phyloP scores from a whole-genome alignment of 331 rosid genomes.

The Acacia pycnantha region DNA sequence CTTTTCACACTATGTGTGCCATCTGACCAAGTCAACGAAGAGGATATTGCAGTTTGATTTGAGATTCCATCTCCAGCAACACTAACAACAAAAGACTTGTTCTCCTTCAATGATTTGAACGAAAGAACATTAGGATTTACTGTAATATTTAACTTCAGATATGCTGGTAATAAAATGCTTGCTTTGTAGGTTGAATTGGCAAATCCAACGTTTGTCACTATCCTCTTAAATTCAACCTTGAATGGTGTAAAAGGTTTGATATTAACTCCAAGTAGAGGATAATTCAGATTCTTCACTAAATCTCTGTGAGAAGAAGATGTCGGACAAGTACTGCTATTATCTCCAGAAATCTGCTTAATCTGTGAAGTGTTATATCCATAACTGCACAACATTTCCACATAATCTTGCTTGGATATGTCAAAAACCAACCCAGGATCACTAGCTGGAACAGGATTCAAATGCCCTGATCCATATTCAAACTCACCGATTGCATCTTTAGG shows the following conservation, averaged over 20 bases:
- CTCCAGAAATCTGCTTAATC: constrained; percentile 24
- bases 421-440: constrained; percentile 30
- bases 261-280: constrained; percentile 30
- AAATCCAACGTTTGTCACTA: constrained; percentile 48
- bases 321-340: constrained; percentile 31
- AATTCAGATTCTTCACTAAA: constrained; percentile 32
- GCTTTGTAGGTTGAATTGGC: constrained; percentile 38
- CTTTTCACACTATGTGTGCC: constrained; percentile 23
- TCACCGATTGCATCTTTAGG: not conserved
- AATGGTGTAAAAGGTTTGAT: constrained; percentile 19
- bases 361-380: not conserved
- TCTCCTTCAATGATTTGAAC: constrained; percentile 31
- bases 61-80: not conserved
- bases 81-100: constrained; percentile 23
- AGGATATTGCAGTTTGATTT: not conserved
- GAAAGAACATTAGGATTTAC: constrained; percentile 14
- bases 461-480: constrained; percentile 35
- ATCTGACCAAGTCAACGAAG: constrained; percentile 28
- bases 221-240: constrained; percentile 30
- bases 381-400: constrained; percentile 27
- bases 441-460: constrained; percentile 22
- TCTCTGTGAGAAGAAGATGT: not conserved
- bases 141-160: not conserved
- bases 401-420: constrained; percentile 26
- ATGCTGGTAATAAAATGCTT: not conserved